A percentile compares a stretch with the other conserved stretches of the same genome.
Conservation (phyloP, 345 rosid genomes). For the Populus deltoides region DNA sequence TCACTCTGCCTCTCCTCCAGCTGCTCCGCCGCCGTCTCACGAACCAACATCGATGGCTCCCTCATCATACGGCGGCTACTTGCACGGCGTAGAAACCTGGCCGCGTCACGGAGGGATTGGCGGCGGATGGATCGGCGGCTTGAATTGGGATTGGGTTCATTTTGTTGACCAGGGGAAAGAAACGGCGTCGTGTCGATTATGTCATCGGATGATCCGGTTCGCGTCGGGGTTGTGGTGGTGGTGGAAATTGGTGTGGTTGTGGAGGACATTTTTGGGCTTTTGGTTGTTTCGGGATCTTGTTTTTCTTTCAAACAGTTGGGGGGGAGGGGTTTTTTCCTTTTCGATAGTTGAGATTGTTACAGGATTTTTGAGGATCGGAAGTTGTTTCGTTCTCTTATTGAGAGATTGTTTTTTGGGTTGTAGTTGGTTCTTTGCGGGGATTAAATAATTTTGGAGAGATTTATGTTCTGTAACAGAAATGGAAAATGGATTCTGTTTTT, state of each 20-base stretch:
- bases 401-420: no score
- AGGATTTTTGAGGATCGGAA: not conserved
- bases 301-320: not conserved
- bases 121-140: constrained; percentile 51
- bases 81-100: constrained; percentile 78
- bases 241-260: constrained; percentile 6
- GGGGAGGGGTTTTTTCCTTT: not conserved
- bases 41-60: constrained; percentile 89
- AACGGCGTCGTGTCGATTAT: constrained; percentile 66
- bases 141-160: constrained; percentile 3
- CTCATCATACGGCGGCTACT: constrained; percentile 87
- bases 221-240: constrained; percentile 18
- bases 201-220: constrained; percentile 51
- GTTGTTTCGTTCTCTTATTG: no score
- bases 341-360: no score
- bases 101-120: constrained; percentile 76
- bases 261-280: constrained; percentile 17
- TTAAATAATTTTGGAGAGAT: no score
- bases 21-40: constrained; percentile 96
- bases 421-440: no score
- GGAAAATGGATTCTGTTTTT: no score
- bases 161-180: constrained; percentile 34
- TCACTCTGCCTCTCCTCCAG: constrained; percentile 97
- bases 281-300: not conserved
- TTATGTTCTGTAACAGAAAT: no score